Conservation (phyloP, 2,329 filamentous ascomycete genomes). For the Corniculantispora saksenae region DNA sequence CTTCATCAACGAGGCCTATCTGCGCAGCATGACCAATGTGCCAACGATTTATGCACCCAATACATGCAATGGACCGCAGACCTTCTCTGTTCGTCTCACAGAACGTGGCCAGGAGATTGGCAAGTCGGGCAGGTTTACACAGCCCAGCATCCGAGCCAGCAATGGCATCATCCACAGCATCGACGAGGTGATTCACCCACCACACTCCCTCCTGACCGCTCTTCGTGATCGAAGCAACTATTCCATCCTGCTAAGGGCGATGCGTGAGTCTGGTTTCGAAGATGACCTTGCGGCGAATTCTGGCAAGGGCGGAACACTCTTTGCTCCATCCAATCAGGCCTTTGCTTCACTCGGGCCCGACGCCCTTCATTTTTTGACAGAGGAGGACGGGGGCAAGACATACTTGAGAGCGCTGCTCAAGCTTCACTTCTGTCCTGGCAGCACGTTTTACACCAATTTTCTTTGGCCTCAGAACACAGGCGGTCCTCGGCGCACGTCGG, state of each 20-base stretch:
- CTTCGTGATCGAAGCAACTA: neutral
- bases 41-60: neutral
- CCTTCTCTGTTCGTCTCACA: neutral
- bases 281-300: neutral
- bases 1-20: neutral
- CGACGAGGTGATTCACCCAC: neutral
- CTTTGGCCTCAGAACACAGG: constrained; percentile 14
- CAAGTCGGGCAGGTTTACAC: neutral
- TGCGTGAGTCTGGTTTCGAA: neutral
- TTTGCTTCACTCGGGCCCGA: constrained; percentile 5
- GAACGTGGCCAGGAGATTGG: neutral
- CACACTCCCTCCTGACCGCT: neutral
- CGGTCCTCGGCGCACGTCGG: neutral
- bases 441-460: constrained; percentile 10
- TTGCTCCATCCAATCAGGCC: constrained; percentile 13
- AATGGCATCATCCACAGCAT: constrained; percentile 15
- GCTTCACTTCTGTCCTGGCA: constrained; percentile 1
- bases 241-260: neutral
- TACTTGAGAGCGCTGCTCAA: constrained; percentile 1
- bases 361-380: neutral
- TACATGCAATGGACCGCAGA: neutral
- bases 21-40: constrained; percentile 6
- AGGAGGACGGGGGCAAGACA: neutral
- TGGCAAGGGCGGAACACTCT: constrained; percentile 5
- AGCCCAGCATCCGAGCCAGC: neutral